Evolutionary conservation across 2,329 filamentous ascomycete species (phyloP), one percentile per base, ranked within the genome.

Genomic region (Neonectria sp.): DNA sequence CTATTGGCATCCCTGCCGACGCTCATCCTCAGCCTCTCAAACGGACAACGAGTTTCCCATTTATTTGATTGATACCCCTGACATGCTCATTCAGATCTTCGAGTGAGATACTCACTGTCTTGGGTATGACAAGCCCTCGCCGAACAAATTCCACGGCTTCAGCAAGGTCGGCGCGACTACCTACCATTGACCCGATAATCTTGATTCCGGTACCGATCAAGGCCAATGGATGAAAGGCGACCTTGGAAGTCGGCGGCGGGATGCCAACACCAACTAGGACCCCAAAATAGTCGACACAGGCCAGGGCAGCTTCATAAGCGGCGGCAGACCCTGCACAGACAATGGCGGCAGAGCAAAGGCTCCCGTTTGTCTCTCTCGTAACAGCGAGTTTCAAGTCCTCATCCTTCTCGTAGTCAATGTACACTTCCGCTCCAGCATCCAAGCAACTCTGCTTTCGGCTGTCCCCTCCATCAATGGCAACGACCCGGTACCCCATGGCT

Each of bases 81-180:
- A 43, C 9, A n/a, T 56, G 53, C 3, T 31, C 12, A 27, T 56
- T 45, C 53, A 56, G 27, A 21, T 56, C 53, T 3, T 56, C 53
- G 5, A 56, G 35, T 2, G 21, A 13, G 15, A 56, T 56, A 12
- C 2, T 31, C 17, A 56, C 53, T 24, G 53, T 45, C 4, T 62
- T 61, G 12, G 63, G 63, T 7, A 31, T 31, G 9, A 66, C 63
- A 17, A 62, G 33, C 17, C 58, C 48, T 31, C 63, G 55, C 2
- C 29, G 46, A 15, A 66, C 63, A 31, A 66, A 66, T 29, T 66
- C 63, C 45, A 66, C 52, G 5, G 63, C 63, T 45, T 62, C 63
- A 1, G 43, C 27, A 40, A 66, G 48, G 21, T 66, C 63, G 1
- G 63, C 46, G 13, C 63, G 52, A 9, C 43, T 62, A 3, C 63